Percentiles rank a stretch among this genome's conserved stretches.
These are phyloP conservation scores for Globisporangium paddicum DNA, from an alignment of 352 stramenopile species.

Conservation along the genomic window DNA sequence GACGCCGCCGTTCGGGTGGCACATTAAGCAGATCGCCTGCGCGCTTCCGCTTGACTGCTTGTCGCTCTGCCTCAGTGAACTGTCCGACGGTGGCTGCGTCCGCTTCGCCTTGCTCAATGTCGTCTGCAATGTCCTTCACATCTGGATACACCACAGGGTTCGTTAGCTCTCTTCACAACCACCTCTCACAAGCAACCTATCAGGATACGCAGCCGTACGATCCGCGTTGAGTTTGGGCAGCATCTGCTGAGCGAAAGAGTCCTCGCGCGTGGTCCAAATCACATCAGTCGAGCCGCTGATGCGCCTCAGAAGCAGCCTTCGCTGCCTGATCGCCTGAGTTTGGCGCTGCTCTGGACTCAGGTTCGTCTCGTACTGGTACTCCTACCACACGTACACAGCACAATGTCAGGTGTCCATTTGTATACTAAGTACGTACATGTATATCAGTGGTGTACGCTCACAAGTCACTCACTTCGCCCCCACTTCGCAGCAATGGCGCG, in stretches of 20 bases:
- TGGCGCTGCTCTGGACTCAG: constrained; percentile 49
- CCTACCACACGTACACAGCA: constrained; percentile 20
- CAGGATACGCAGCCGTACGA: constrained; percentile 24
- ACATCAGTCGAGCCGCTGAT: constrained; percentile 39
- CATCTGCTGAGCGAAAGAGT: constrained; percentile 57
- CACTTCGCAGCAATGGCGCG: constrained; percentile 63
- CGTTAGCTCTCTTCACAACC: not conserved
- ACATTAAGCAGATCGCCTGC: constrained; percentile 31
- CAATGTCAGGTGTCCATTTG: too few relatives aligned
- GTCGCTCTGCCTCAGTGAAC: not conserved
- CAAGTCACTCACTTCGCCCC: constrained; percentile 49
- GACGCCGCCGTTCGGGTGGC: not conserved
- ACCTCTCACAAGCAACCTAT: too few relatives aligned
- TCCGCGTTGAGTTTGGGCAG: constrained; percentile 60
- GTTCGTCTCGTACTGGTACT: constrained; percentile 71
- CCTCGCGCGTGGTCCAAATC: constrained; percentile 65
- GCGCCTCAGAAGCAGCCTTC: constrained; percentile 58
- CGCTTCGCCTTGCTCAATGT: constrained; percentile 53
- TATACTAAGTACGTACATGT: too few relatives aligned
- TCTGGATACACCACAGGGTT: constrained; percentile 22
- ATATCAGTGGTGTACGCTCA: not conserved
- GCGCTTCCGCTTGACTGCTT: constrained; percentile 15
- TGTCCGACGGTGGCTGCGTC: not conserved
- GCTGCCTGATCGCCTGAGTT: constrained; percentile 50
- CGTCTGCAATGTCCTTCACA: constrained; percentile 63